A percentile compares a stretch with the other conserved stretches of the same genome.
phyloP scores from a whole-genome alignment of 1,284 basidiomycete species.

The Inonotus obliquus region DNA sequence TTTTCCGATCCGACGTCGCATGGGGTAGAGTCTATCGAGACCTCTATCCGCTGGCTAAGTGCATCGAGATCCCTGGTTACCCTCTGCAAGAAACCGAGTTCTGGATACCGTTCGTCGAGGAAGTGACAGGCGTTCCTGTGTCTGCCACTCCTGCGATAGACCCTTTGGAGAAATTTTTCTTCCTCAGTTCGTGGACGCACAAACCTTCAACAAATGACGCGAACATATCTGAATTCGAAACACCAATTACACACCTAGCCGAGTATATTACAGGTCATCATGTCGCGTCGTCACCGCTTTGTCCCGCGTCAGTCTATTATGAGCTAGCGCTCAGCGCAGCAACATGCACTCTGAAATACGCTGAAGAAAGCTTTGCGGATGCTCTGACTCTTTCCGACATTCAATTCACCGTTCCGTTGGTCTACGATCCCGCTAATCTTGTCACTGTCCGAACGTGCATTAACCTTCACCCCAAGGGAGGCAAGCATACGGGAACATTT shows the following conservation, averaged over 20 bases:
- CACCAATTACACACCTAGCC: constrained; percentile 41
- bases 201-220: constrained; percentile 37
- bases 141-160: constrained; percentile 6
- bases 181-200: constrained; percentile 42
- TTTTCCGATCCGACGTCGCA: constrained; percentile 33
- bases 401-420: constrained; percentile 51
- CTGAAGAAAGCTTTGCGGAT: constrained; percentile 23
- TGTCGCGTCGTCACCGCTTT: constrained; percentile 54
- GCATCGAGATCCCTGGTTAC: constrained; percentile 54
- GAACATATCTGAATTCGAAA: constrained; percentile 46
- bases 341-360: constrained; percentile 29
- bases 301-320: constrained; percentile 64
- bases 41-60: constrained; percentile 32
- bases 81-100: constrained; percentile 53
- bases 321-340: constrained; percentile 46
- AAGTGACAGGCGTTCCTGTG: not conserved
- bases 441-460: constrained; percentile 39
- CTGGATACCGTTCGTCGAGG: constrained; percentile 49
- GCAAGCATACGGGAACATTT: constrained; percentile 36
- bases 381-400: constrained; percentile 39
- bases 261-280: constrained; percentile 51
- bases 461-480: constrained; percentile 31
- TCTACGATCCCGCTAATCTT: constrained; percentile 34
- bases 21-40: constrained; percentile 57
- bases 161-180: constrained; percentile 29